Evolutionary conservation across 129 eudicot genomes (phyloP), one percentile per base, ranked within the genome.

Genomic region (Ambrosia trifida): DNA sequence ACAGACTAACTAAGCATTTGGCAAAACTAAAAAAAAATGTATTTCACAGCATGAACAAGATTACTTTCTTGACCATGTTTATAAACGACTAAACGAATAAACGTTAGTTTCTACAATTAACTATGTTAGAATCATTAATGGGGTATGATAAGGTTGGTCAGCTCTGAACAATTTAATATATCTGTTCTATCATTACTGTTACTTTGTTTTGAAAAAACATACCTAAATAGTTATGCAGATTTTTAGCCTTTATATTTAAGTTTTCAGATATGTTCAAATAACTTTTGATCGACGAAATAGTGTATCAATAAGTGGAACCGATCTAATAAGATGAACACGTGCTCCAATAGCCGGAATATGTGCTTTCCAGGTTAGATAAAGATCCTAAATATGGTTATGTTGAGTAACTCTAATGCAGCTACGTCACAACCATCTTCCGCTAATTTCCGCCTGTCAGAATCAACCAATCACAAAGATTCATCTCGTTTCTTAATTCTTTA

Each of bases 1-100:
- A 59, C 24, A 32, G 46, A 54, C 38, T n/a, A 65, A 47, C 8
- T 20, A 68, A 76, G 43, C 46, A 76, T 59, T 46, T 76, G 56
- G 20, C 10, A 58, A 58, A 47, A 73, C 31, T 19, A 1, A 7
- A 66, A 30, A 30, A 18, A 6, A 46, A 14, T 53, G 38, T 74
- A 36, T 64, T 64, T 52, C 14, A 13, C 53, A 17, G 36, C 9
- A 49, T 35, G 59, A 14, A 56, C 62, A 11, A 56, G 16, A 19
- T 53, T 11, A 52, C 59, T 54, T 19, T 57, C 63, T 57, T 57
- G 16, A 57, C 1, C 63, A 57, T 57, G 36, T 19, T 11, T 28
- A 57, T 57, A 57, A 57, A 57, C 63, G 28, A 24, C n/a, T n/a
- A n/a, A n/a, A n/a, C n/a, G n/a, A n/a, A 36, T 28, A 57, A 16